Percentiles rank a stretch among this genome's conserved stretches.
phyloP scores from a whole-genome alignment of 495 filamentous ascomycete species.

The Aspergillus saccharolyticus region DNA sequence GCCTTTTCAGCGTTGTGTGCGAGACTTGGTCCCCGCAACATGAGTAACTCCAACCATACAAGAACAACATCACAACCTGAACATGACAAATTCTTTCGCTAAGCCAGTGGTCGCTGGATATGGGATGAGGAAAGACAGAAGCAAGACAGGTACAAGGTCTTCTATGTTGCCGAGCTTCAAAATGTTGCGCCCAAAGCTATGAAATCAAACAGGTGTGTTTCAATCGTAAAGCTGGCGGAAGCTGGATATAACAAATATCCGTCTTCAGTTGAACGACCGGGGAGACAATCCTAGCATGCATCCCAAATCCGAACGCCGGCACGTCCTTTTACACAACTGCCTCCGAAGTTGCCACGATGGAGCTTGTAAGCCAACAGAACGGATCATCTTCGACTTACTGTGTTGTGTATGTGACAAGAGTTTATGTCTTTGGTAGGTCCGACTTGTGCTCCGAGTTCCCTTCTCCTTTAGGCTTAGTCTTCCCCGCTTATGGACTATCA shows the following conservation, averaged over 20 bases:
- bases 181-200: slow-evolving; percentile 15
- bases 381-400: background rate
- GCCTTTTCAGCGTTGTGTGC: too few species aligned
- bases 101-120: slow-evolving; percentile 32
- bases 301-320: slow-evolving; percentile 31
- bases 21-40: too few species aligned
- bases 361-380: slow-evolving; percentile 22
- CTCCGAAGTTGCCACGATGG: slow-evolving; percentile 38
- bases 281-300: slow-evolving; percentile 27
- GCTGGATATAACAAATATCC: slow-evolving; percentile 37
- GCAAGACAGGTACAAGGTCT: slow-evolving; percentile 22
- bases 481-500: slow-evolving; percentile 29
- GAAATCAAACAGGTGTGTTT: slow-evolving; percentile 10
- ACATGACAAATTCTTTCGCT: slow-evolving; percentile 21
- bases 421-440: too few species aligned
- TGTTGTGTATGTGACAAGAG: too few species aligned
- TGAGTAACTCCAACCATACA: too few species aligned
- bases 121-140: slow-evolving; percentile 31
- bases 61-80: background rate
- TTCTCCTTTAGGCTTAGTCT: slow-evolving; percentile 27
- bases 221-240: slow-evolving; percentile 30
- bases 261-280: slow-evolving; percentile 32
- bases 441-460: slow-evolving; percentile 22
- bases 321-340: slow-evolving; percentile 21
- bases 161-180: slow-evolving; percentile 28